A percentile compares a stretch with the other conserved stretches of the same genome.
Conservation (phyloP, 176 grass and related monocot genomes). For the Carex pumila region DNA sequence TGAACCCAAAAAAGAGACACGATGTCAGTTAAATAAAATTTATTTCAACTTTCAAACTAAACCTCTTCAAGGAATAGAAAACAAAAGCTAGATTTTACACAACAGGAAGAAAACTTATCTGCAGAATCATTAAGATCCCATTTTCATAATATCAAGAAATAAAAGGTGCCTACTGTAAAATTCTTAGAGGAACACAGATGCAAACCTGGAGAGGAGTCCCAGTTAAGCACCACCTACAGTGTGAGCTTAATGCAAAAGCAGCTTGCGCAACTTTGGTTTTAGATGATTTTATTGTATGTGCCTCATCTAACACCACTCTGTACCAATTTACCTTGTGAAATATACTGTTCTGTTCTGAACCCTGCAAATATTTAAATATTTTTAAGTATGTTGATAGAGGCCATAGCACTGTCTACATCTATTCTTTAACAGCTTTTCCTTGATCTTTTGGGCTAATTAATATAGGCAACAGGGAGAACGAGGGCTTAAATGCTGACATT, state of each 20-base stretch:
- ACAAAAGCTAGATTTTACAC: background rate
- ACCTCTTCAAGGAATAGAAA: background rate
- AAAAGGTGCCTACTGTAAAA: background rate
- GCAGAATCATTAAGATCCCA: background rate
- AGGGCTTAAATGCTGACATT: background rate
- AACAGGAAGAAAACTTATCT: background rate
- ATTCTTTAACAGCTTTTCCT: background rate
- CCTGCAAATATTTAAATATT: constrained; percentile 31
- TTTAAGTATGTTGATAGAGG: background rate
- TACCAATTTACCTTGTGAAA: constrained; percentile 76
- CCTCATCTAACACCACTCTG: constrained; percentile 90
- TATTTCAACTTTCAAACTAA: background rate
- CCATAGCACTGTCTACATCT: background rate
- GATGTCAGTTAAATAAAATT: constrained; percentile 16
- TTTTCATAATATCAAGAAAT: background rate
- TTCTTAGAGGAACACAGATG: background rate
- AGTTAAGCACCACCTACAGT: constrained; percentile 94
- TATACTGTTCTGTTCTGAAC: constrained; percentile 35
- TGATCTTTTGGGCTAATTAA: background rate
- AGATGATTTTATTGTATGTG: constrained; percentile 75
- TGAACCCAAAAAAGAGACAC: constrained; percentile 9
- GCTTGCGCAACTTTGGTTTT: constrained; percentile 67
- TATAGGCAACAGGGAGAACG: background rate
- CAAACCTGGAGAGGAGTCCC: constrained; percentile 80
- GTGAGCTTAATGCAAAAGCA: constrained; percentile 52